Evolutionary conservation across 2,329 filamentous ascomycete species (phyloP), one percentile per base, ranked within the genome.

Genomic region (Verticillium klebahnii): DNA sequence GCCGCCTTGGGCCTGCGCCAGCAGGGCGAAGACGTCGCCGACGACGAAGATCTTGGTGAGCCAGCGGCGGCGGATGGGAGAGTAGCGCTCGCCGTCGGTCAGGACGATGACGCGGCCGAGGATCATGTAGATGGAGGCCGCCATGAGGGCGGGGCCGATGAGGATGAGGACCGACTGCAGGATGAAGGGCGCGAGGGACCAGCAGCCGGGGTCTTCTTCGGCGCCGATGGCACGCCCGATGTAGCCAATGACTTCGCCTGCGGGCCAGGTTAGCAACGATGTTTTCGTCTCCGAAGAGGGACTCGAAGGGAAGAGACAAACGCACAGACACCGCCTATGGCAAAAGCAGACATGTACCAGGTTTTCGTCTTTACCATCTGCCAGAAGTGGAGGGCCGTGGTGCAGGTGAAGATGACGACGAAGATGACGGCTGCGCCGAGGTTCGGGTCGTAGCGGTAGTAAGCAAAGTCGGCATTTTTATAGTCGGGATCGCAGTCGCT

Each of bases 31-130:
- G 3, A 86, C 68, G 65, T 87, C 85, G 39, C 83, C 82, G 7
- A 69, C 58, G 4, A 88, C 83, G 63, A 87, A 87, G 37, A 82
- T 73, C 60, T 78, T 81, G 3, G 84, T 86, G 7, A 86, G 69
- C 76, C 79, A 80, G 9, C 63, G 64, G 29, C 71, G 66, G 11
- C 64, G 70, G 19, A 78, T 69, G 32, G 77, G 58, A 1, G 74
- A 73, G 60, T 71, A 70, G 0, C 64, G 59, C 60, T 76, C 72
- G 25, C 71, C 76, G 29, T 73, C 71, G 5, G 78, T 72, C 55
- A 73, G 71, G 15, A 69, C 69, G 59, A 82, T 77, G 29, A 81
- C 67, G 14, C 81, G 74, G 9, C 77, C 77, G 3, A 82, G 74
- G 9, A 75, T 74, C 80, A 83, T 83, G 74, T 83, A 83, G 52